Percentiles rank a stretch among this genome's conserved stretches.
These are phyloP conservation scores for Aspergillus sp. DNA, from an alignment of 2,329 filamentous ascomycete genomes.

Conservation along the genomic window DNA sequence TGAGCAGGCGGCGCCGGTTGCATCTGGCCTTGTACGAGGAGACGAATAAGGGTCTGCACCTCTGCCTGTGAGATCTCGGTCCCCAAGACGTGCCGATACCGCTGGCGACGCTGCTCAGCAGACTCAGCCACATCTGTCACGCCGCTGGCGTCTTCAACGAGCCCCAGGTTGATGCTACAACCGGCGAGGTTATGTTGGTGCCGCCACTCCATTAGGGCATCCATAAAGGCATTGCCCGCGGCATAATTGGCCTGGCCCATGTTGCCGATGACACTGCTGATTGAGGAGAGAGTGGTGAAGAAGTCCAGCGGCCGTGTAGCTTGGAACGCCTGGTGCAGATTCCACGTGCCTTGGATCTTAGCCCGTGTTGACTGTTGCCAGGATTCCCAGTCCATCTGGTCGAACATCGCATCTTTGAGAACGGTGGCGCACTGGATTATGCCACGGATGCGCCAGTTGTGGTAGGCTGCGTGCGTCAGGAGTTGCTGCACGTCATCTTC, in stretches of 20 bases:
- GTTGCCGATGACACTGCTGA: slow-evolving; percentile 30
- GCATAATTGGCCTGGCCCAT: slow-evolving; percentile 35
- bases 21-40: slow-evolving; percentile 21
- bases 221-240: slow-evolving; percentile 36
- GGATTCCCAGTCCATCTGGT: slow-evolving; percentile 16
- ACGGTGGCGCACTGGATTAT: slow-evolving; percentile 22
- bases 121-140: slow-evolving; percentile 23
- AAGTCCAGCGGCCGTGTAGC: slow-evolving; percentile 51
- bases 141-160: slow-evolving; percentile 21
- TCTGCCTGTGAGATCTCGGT: slow-evolving; percentile 23
- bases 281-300: slow-evolving; percentile 65
- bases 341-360: slow-evolving; percentile 25
- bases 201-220: slow-evolving; percentile 36
- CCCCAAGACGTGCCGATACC: slow-evolving; percentile 25
- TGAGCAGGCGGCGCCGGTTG: slow-evolving; percentile 15
- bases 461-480: neutral
- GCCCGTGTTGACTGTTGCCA: slow-evolving; percentile 9
- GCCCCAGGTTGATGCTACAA: slow-evolving; percentile 7
- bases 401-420: slow-evolving; percentile 17
- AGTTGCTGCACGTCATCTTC: slow-evolving; percentile 15
- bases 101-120: slow-evolving; percentile 21
- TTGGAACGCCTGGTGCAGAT: slow-evolving; percentile 30
- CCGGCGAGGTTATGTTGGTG: slow-evolving; percentile 22
- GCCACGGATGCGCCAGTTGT: slow-evolving; percentile 10
- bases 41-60: slow-evolving; percentile 20